These are phyloP conservation scores for Globisporangium alternatum DNA, from an alignment of 352 stramenopile genomes.

Conservation along the genomic window DNA sequence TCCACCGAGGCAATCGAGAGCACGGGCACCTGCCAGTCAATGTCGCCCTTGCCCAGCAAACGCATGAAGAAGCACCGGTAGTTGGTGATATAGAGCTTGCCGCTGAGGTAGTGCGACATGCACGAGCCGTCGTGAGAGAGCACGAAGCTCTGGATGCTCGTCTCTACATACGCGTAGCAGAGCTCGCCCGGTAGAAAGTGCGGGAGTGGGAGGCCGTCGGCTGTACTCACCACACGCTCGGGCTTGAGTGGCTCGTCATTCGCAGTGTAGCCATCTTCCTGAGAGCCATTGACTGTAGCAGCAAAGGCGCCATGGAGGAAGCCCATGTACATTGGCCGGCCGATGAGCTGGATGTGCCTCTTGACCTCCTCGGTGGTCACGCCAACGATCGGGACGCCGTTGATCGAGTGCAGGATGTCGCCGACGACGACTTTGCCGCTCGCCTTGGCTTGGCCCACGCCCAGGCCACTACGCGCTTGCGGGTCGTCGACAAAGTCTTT, in stretches of 20 bases:
- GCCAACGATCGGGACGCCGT: conserved; percentile 65
- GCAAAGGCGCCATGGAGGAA: conserved; percentile 44
- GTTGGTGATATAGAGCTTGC: conserved; percentile 81
- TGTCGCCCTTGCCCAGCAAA: conserved; percentile 39
- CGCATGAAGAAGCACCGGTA: conserved; percentile 80
- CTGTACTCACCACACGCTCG: background rate
- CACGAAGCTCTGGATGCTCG: conserved; percentile 58
- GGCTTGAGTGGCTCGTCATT: conserved; percentile 1
- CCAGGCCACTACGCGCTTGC: conserved; percentile 16
- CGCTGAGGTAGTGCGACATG: conserved; percentile 63
- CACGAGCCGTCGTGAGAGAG: conserved; percentile 67
- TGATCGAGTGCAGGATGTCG: conserved; percentile 79
- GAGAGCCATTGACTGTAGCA: conserved; percentile 12
- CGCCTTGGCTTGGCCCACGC: conserved; percentile 53
- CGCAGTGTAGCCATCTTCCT: conserved; percentile 13
- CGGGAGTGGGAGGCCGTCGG: conserved; percentile 13
- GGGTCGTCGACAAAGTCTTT: conserved; percentile 69
- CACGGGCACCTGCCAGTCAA: conserved; percentile 78
- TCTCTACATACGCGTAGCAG: conserved; percentile 79
- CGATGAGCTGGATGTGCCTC: conserved; percentile 67
- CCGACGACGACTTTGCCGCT: conserved; percentile 59
- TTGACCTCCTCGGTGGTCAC: conserved; percentile 82
- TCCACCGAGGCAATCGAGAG: conserved; percentile 74
- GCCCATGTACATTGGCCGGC: conserved; percentile 62
- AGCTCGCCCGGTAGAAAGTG: conserved; percentile 68